These are phyloP conservation scores for Fraxinus albicans DNA, from an alignment of 305 asterid genomes.

Conservation along the genomic window DNA sequence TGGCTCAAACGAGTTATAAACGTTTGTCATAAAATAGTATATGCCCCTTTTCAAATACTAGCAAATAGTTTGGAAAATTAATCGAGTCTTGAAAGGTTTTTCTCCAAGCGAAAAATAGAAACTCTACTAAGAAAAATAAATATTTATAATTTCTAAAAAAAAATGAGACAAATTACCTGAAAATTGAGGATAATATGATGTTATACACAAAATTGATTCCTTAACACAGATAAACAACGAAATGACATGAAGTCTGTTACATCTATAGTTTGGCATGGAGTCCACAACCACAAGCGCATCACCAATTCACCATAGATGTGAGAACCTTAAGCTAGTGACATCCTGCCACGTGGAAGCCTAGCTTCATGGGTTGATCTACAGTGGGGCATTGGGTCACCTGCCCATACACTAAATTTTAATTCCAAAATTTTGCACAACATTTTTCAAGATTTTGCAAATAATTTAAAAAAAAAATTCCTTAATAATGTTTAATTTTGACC, in stretches of 20 bases:
- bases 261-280: too few species aligned
- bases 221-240: not conserved
- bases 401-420: too few species aligned
- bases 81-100: not conserved
- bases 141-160: too few species aligned
- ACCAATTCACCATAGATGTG: not conserved
- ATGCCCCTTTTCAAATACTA: not conserved
- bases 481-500: too few species aligned
- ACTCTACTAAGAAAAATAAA: not conserved
- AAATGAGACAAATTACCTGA: too few species aligned
- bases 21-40: not conserved
- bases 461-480: too few species aligned
- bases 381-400: too few species aligned
- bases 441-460: too few species aligned
- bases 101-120: not conserved
- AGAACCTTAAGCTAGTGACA: not conserved
- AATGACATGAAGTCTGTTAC: not conserved
- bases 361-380: too few species aligned
- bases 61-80: not conserved
- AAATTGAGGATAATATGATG: not conserved
- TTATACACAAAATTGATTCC: not conserved
- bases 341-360: too few species aligned
- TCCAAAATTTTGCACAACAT: too few species aligned
- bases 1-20: not conserved
- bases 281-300: not conserved